Evolutionary conservation across 768 basidiomycete species (phyloP), one percentile per base, ranked within the genome.

Genomic region (Coprinopsis sp.): DNA sequence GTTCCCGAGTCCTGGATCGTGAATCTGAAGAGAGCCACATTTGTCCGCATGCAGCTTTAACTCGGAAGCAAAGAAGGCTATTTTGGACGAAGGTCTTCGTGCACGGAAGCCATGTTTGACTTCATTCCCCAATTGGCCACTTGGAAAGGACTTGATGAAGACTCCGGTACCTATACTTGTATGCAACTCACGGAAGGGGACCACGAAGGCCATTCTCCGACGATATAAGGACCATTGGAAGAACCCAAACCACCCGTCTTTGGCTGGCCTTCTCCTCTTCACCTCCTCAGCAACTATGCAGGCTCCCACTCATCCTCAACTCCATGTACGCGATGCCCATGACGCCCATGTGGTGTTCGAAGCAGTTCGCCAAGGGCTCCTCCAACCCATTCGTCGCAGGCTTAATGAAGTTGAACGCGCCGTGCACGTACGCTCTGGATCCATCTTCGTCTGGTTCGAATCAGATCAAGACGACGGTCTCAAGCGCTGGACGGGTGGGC

Each of bases 401-500:
- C 69, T 84, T 44, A 81, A 84, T 60, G 82, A 84, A 52, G 66
- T 71, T 41, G 81, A 85, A 57, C 64, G 81, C 44, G 64, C 70
- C 5, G 73, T 60, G 41, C 73, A 71, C 54, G 78, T 85, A 47
- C 69, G 67, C 38, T 77, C 80, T 6, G 82, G 82, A 3, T 74
- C 81, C 3, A 69, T 84, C 23, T 85, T 84, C 56, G 79, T 84
- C 36, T 85, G 83, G 83, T 74, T 80, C 55, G 82, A 85, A 61
- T 74, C 74, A 52, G 81, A 83, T 39, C 79, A 82, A 50, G 81
- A 82, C 39, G 71, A 71, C 40, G 81, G 82, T 10, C 63, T 84
- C 40, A 82, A 81, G 57, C 67, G 82, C 51, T 84, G 82, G 82
- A 85, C 82, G 39, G 73, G 72, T 72, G 54, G 48, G 58, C 33